Percentiles rank a stretch among this genome's conserved stretches.
These are phyloP conservation scores for Bipolaris zeicola DNA, from an alignment of 2,329 filamentous ascomycete species.

Conservation along the genomic window DNA sequence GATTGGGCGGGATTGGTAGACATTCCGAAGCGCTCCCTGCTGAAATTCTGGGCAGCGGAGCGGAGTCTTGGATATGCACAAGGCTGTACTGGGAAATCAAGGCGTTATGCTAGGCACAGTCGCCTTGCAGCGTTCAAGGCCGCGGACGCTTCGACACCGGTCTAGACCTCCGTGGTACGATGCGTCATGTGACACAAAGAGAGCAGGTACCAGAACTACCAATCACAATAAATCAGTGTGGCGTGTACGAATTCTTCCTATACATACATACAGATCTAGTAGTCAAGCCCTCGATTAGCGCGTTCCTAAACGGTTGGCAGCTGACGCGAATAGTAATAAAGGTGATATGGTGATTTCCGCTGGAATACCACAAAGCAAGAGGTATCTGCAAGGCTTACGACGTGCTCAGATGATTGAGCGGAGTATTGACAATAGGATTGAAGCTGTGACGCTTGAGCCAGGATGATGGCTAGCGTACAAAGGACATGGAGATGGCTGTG, in stretches of 20 bases:
- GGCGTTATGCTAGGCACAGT: constrained; percentile 1
- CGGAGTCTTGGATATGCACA: constrained; percentile 21
- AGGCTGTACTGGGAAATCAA: constrained; percentile 3
- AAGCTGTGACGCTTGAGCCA: constrained; percentile 5
- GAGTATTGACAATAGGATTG: not conserved
- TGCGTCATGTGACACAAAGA: not conserved
- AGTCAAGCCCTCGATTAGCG: not conserved
- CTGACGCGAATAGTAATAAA: not conserved
- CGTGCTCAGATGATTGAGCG: not conserved
- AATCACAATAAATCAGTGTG: not conserved
- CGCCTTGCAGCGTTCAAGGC: constrained; percentile 10
- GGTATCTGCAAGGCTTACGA: not conserved
- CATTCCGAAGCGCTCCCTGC: constrained; percentile 10
- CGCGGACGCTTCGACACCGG: not conserved
- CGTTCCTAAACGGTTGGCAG: not conserved
- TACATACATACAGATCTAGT: constrained; percentile 1
- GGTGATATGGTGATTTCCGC: not conserved
- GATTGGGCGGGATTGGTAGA: constrained; percentile 8
- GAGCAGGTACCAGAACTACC: not conserved
- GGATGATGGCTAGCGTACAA: constrained; percentile 4
- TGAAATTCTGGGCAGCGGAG: constrained; percentile 13
- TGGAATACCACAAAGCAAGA: not conserved
- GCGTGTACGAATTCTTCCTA: not conserved
- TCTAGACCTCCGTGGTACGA: constrained; percentile 9
- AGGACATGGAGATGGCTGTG: not conserved